These are phyloP conservation scores for Lachnellula subtilissima DNA, from an alignment of 2,329 filamentous ascomycete species.

Conservation along the genomic window DNA sequence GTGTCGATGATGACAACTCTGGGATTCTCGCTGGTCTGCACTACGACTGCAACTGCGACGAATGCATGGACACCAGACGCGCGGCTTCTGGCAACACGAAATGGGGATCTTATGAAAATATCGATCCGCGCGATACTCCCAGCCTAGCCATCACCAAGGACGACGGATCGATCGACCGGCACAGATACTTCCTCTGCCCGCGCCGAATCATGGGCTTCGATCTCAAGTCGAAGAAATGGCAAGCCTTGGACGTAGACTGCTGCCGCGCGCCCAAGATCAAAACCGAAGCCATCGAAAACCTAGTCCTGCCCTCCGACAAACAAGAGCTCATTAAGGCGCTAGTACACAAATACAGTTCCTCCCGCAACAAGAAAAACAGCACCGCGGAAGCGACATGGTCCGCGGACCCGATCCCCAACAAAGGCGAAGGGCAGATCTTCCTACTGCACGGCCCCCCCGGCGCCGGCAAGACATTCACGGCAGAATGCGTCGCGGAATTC, in stretches of 20 bases:
- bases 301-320: conserved; percentile 18
- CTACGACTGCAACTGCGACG: conserved; percentile 17
- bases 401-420: conserved; percentile 18
- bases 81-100: conserved; percentile 18
- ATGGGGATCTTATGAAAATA: conserved; percentile 20
- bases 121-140: conserved; percentile 15
- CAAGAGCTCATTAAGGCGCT: conserved; percentile 20
- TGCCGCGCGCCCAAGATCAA: conserved; percentile 19
- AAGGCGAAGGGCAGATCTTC: conserved; percentile 24
- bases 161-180: conserved; percentile 5
- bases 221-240: conserved; percentile 23
- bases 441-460: conserved; percentile 22
- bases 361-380: conserved; percentile 8
- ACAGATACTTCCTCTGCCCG: conserved; percentile 19
- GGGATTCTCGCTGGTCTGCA: conserved; percentile 18
- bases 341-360: conserved; percentile 18
- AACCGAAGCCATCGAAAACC: conserved; percentile 16
- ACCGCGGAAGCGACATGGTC: conserved; percentile 11
- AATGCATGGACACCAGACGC: conserved; percentile 14
- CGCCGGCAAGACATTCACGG: conserved; percentile 20
- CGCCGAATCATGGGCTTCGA: conserved; percentile 22
- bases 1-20: conserved; percentile 19
- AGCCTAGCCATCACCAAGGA: conserved; percentile 5
- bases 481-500: conserved; percentile 26
- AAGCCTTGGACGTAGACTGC: conserved; percentile 18